Conservation (phyloP, 1,284 basidiomycete species). For the Cryptococcus sp. region DNA sequence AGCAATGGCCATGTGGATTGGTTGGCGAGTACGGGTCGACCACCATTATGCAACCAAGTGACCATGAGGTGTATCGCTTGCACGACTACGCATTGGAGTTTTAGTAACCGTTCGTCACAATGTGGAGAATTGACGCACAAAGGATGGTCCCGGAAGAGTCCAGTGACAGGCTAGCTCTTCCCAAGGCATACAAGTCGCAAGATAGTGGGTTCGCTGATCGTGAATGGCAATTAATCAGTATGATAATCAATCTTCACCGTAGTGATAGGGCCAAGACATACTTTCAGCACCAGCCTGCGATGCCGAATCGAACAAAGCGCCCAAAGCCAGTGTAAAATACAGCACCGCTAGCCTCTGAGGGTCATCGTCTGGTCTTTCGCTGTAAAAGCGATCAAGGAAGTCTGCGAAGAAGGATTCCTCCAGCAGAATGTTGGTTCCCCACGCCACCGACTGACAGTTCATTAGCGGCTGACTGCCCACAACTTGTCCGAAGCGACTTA, state of each 20-base stretch:
- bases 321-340: constrained; percentile 17
- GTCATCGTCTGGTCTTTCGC: neutral
- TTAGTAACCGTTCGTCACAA: neutral
- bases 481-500: neutral
- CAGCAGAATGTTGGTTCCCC: constrained; percentile 18
- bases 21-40: constrained; percentile 14
- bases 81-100: constrained; percentile 6
- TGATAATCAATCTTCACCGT: neutral
- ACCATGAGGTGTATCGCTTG: constrained; percentile 29
- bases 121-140: constrained; percentile 7
- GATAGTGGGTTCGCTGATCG: constrained; percentile 10
- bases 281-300: constrained; percentile 7
- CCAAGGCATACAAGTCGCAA: constrained; percentile 22
- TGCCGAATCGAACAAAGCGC: constrained; percentile 19
- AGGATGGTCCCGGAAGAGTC: constrained; percentile 19
- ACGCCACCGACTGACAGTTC: constrained; percentile 14
- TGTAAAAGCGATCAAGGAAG: constrained; percentile 13
- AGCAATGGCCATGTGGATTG: constrained; percentile 27
- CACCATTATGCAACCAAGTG: constrained; percentile 23
- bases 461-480: neutral
- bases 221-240: neutral
- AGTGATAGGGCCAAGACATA: neutral
- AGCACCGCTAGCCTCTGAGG: constrained; percentile 23
- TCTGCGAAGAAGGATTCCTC: constrained; percentile 7
- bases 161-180: constrained; percentile 16